Percentiles rank a stretch among this genome's conserved stretches.
phyloP scores from a whole-genome alignment of 192 early-diverging fungal species.

The Entomortierella lignicola region DNA sequence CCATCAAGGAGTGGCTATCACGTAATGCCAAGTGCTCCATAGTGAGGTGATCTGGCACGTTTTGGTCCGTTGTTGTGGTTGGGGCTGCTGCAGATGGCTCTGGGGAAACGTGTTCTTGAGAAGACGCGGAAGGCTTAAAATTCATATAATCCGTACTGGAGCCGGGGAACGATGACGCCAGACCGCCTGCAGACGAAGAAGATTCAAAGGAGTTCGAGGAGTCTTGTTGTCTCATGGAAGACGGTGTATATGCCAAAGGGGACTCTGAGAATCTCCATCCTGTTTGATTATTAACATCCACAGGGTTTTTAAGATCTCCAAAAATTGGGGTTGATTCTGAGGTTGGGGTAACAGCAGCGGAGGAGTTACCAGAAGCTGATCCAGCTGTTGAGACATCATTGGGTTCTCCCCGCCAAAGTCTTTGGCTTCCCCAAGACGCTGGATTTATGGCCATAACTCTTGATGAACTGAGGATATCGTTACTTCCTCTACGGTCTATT shows the following conservation, averaged over 20 bases:
- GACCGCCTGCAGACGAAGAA: neutral
- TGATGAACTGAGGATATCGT: neutral
- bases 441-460: neutral
- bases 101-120: neutral
- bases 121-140: constrained; percentile 9
- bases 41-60: neutral
- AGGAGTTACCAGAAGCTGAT: neutral
- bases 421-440: neutral
- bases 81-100: neutral
- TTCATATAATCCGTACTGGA: constrained; percentile 25
- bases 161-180: neutral
- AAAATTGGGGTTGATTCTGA: neutral
- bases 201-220: constrained; percentile 12
- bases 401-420: neutral
- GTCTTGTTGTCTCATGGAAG: neutral
- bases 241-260: constrained; percentile 21
- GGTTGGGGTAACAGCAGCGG: neutral
- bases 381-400: neutral
- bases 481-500: neutral
- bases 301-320: neutral
- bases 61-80: neutral
- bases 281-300: neutral
- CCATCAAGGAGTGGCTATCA: constrained; percentile 7
- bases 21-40: neutral
- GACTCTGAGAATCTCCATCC: constrained; percentile 22